These are phyloP conservation scores for Schoenoplectus triqueter DNA, from an alignment of 202 grass and related monocot genomes.

Conservation along the genomic window DNA sequence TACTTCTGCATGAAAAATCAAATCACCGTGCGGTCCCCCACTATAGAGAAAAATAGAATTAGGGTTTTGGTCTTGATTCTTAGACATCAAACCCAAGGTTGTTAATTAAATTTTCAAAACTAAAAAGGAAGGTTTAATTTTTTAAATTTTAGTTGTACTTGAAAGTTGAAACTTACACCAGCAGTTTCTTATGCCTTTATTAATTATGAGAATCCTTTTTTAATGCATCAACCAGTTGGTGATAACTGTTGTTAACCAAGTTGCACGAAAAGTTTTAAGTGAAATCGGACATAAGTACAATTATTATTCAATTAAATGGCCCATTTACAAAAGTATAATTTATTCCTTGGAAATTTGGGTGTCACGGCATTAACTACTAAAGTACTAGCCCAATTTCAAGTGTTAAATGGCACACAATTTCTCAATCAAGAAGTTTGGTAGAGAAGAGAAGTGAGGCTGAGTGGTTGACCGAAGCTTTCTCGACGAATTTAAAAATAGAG, in stretches of 20 bases:
- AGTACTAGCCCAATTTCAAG: not conserved
- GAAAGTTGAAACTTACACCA: slow-evolving; percentile 1
- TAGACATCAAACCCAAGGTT: slow-evolving; percentile 17
- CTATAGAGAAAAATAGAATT: slow-evolving; percentile 5
- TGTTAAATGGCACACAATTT: not conserved
- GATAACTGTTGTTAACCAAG: not conserved
- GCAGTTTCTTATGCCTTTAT: not conserved
- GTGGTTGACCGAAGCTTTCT: no score
- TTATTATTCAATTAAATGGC: slow-evolving; percentile 12
- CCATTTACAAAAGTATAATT: not conserved
- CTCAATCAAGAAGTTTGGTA: not conserved
- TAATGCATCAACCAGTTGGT: not conserved
- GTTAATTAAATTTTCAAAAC: not conserved
- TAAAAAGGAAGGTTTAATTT: not conserved
- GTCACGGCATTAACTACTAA: not conserved
- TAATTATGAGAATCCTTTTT: not conserved
- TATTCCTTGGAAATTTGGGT: not conserved
- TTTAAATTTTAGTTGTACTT: slow-evolving; percentile 18
- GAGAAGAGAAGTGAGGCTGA: not conserved
- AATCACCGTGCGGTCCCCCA: slow-evolving; percentile 27
- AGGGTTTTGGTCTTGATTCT: slow-evolving; percentile 27
- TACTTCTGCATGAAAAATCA: slow-evolving; percentile 33
- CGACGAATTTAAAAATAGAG: not conserved
- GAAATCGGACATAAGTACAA: not conserved
- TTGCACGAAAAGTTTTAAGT: slow-evolving; percentile 13